Percentiles rank a stretch among this genome's conserved stretches.
Evolutionary conservation across 2,329 filamentous ascomycete species (phyloP).

Genomic region (Niveomyces coronatus): DNA sequence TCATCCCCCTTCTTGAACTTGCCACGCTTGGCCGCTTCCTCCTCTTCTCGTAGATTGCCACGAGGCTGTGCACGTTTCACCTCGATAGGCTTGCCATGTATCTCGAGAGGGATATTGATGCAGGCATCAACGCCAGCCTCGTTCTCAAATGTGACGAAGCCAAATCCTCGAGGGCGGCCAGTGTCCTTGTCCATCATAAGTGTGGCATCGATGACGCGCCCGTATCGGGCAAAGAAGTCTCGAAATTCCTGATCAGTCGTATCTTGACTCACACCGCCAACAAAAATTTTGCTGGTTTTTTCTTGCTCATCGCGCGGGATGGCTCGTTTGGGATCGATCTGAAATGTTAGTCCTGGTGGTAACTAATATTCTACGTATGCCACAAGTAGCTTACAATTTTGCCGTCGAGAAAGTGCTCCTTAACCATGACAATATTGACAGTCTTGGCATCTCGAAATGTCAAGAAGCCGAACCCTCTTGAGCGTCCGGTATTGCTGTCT

Average conservation of each 20-base stretch:
- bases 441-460: slow-evolving; percentile 97
- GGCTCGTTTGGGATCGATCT: slow-evolving; percentile 97
- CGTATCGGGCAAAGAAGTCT: slow-evolving; percentile 94
- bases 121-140: slow-evolving; percentile 91
- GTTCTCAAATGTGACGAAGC: slow-evolving; percentile 96
- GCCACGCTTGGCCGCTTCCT: slow-evolving; percentile 55
- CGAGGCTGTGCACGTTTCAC: slow-evolving; percentile 96
- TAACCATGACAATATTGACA: slow-evolving; percentile 99
- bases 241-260: slow-evolving; percentile 94
- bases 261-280: slow-evolving; percentile 94
- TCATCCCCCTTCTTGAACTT: slow-evolving; percentile 46
- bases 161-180: slow-evolving; percentile 89
- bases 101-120: slow-evolving; percentile 74
- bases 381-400: slow-evolving; percentile 68
- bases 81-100: slow-evolving; percentile 92
- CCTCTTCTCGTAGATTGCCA: slow-evolving; percentile 87
- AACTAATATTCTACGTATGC: background rate
- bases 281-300: slow-evolving; percentile 97
- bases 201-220: slow-evolving; percentile 90
- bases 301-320: slow-evolving; percentile 98
- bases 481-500: slow-evolving; percentile 85
- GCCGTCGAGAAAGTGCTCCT: slow-evolving; percentile 94
- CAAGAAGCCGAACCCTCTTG: slow-evolving; percentile 91
- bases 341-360: slow-evolving; percentile 14
- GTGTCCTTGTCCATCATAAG: slow-evolving; percentile 99